Evolutionary conservation across 306 rosid genomes (phyloP).

Genomic region (Acacia confusa): DNA sequence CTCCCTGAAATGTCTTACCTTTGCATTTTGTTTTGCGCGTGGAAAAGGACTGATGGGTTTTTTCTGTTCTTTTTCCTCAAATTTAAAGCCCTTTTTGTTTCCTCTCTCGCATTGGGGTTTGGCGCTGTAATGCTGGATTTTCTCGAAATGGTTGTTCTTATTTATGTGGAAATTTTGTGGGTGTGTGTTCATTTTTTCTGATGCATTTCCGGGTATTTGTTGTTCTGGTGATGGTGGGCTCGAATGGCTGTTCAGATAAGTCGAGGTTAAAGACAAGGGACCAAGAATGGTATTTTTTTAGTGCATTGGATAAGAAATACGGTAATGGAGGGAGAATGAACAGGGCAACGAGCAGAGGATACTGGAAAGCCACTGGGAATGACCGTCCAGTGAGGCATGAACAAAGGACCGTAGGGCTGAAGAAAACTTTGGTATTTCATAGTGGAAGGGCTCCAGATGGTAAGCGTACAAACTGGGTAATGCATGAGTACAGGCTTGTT

Average conservation of each 20-base stretch:
- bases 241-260: conserved; percentile 56
- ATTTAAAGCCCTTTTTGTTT: not conserved
- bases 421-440: conserved; percentile 95
- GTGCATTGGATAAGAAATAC: conserved; percentile 96
- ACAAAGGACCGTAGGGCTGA: conserved; percentile 65
- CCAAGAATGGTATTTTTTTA: conserved; percentile 96
- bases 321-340: conserved; percentile 99
- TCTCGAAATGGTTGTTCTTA: conserved; percentile 12
- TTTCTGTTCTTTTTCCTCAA: not conserved
- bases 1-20: not conserved
- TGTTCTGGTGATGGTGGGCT: not conserved
- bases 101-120: not conserved
- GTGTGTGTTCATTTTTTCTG: not conserved
- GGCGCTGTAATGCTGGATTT: not conserved
- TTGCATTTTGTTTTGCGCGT: not conserved
- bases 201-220: conserved; percentile 7
- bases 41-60: not conserved
- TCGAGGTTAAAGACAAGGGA: conserved; percentile 98
- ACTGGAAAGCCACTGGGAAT: conserved; percentile 99
- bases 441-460: conserved; percentile 98
- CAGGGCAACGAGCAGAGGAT: conserved; percentile 85
- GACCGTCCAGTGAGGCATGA: conserved; percentile 82
- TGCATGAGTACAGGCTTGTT: conserved; percentile 96
- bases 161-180: not conserved
- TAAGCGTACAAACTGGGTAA: conserved; percentile 95